These are phyloP conservation scores for Yamadazyma sp. DNA, from an alignment of 1,139 yeast genomes.

Conservation along the genomic window DNA sequence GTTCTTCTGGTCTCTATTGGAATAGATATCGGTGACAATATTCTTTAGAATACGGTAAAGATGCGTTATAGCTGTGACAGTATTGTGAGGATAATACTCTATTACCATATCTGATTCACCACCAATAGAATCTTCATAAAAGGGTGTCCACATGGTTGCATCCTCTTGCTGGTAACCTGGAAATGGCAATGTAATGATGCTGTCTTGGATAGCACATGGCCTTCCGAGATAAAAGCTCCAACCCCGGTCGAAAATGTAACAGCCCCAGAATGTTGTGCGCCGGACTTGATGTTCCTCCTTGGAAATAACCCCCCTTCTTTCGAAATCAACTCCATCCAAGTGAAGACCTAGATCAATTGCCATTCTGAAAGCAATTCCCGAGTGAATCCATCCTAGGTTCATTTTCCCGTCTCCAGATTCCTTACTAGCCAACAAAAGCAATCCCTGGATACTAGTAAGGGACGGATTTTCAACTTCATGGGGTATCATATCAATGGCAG, in stretches of 20 bases:
- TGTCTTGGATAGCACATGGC: constrained; percentile 11
- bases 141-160: constrained; percentile 9
- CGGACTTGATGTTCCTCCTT: constrained; percentile 12
- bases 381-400: constrained; percentile 14
- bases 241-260: constrained; percentile 14
- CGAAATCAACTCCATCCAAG: constrained; percentile 8
- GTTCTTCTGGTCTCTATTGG: constrained; percentile 5
- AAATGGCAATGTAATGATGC: constrained; percentile 8
- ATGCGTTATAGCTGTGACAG: constrained; percentile 7
- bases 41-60: constrained; percentile 11
- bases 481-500: constrained; percentile 11
- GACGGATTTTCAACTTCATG: constrained; percentile 13
- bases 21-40: constrained; percentile 8
- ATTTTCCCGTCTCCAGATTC: constrained; percentile 13
- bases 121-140: constrained; percentile 6
- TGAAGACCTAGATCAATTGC: constrained; percentile 15
- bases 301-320: constrained; percentile 7
- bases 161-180: constrained; percentile 7
- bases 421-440: constrained; percentile 12
- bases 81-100: constrained; percentile 10
- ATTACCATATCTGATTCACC: background rate
- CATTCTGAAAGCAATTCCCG: constrained; percentile 14
- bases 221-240: constrained; percentile 15
- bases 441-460: constrained; percentile 13
- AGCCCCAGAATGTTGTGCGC: constrained; percentile 14